A percentile compares a stretch with the other conserved stretches of the same genome.
These are phyloP conservation scores for Ettlia oleoabundans DNA, from an alignment of 139 green algal species.

Conservation along the genomic window DNA sequence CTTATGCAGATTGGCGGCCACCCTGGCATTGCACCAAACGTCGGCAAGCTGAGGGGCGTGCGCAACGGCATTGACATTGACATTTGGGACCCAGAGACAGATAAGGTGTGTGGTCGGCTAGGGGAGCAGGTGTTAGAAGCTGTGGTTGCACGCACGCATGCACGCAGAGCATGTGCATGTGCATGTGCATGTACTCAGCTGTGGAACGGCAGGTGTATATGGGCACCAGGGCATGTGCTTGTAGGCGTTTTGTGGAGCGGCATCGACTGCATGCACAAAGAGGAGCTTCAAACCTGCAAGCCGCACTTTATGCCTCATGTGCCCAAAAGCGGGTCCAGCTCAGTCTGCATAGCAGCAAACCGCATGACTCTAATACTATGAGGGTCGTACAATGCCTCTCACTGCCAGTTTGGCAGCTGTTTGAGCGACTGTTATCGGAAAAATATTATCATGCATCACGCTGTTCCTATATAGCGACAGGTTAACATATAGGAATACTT, in stretches of 20 bases:
- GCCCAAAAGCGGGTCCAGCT: no score
- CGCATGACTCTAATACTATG: no score
- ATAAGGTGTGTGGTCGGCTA: constrained; percentile 46
- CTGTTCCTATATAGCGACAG: not conserved
- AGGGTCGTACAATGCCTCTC: no score
- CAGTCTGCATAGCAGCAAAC: no score
- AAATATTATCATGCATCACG: not conserved
- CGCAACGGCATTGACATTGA: constrained; percentile 89
- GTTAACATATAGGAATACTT: not conserved
- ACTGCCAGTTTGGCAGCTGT: no score
- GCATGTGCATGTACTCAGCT: not conserved
- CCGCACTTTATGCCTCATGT: not conserved
- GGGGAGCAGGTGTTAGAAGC: not conserved
- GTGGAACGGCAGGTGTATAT: no score
- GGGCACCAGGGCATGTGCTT: no score
- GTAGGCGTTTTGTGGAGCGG: no score
- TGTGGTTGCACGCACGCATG: not conserved
- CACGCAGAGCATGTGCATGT: not conserved
- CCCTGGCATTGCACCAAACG: constrained; percentile 66
- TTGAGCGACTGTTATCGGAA: no score
- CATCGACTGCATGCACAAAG: no score
- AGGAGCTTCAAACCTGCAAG: no score
- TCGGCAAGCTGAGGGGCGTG: constrained; percentile 84
- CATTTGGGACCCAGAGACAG: constrained; percentile 93
- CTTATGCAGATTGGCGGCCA: constrained; percentile 66